These are phyloP conservation scores for Williopsis jadinii DNA, from an alignment of 1,139 yeast genomes.

Conservation along the genomic window DNA sequence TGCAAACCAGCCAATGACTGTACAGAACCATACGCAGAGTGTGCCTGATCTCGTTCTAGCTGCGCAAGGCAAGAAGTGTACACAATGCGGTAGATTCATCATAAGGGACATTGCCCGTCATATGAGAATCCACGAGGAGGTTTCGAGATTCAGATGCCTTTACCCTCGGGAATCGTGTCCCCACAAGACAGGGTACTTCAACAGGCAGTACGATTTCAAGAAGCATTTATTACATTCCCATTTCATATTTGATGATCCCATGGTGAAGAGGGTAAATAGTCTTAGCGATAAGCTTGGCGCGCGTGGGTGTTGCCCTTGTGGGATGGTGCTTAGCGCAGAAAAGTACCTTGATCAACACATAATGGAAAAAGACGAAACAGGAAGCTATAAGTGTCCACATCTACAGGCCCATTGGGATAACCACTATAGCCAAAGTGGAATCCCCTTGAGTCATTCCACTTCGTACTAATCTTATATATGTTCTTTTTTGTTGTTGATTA, in stretches of 20 bases:
- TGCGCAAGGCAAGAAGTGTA: conserved; percentile 27
- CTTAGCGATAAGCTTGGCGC: conserved; percentile 46
- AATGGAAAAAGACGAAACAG: conserved; percentile 23
- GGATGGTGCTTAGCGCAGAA: conserved; percentile 39
- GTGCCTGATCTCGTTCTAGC: too few relatives aligned
- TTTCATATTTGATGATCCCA: conserved; percentile 45
- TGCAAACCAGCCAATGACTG: too few relatives aligned
- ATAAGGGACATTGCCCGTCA: conserved; percentile 61
- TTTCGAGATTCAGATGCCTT: conserved; percentile 51
- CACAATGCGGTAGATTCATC: conserved; percentile 50
- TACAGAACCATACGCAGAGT: too few relatives aligned
- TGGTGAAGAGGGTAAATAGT: conserved; percentile 42
- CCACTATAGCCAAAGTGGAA: background rate
- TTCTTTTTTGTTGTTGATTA: too few relatives aligned
- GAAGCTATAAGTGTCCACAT: conserved; percentile 4
- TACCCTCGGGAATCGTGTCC: conserved; percentile 49
- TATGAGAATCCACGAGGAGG: conserved; percentile 54
- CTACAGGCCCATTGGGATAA: conserved; percentile 6
- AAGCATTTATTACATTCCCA: conserved; percentile 61
- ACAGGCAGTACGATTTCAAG: conserved; percentile 58
- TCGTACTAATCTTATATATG: background rate
- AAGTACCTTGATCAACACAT: conserved; percentile 56
- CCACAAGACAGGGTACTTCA: conserved; percentile 46
- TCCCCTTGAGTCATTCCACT: background rate
- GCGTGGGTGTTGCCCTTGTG: conserved; percentile 55